These are phyloP conservation scores for Echites panduratus DNA, from an alignment of 257 asterid species.

Conservation along the genomic window DNA sequence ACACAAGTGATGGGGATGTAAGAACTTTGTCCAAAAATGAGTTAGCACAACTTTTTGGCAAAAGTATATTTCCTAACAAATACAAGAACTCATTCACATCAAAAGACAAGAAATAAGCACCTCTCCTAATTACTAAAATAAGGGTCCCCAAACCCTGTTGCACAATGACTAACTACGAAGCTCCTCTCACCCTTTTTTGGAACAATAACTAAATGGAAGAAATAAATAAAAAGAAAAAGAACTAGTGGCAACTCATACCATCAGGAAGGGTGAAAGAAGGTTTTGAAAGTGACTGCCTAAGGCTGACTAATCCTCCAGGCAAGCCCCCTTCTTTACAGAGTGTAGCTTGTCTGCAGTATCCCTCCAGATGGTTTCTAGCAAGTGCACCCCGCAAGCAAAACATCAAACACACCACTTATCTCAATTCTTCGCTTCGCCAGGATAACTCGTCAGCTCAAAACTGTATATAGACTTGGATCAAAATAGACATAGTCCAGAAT, in stretches of 20 bases:
- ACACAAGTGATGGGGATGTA: too few relatives aligned
- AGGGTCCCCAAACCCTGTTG: background rate
- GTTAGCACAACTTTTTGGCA: too few relatives aligned
- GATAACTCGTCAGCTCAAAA: background rate
- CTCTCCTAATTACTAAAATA: background rate
- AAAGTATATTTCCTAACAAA: too few relatives aligned
- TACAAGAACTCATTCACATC: too few relatives aligned
- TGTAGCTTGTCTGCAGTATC: background rate
- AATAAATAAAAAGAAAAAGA: background rate
- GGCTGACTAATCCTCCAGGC: background rate
- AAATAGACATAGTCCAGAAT: background rate
- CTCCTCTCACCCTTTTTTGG: background rate
- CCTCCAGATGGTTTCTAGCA: background rate
- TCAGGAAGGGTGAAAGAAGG: background rate
- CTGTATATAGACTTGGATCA: background rate
- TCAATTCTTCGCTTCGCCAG: background rate
- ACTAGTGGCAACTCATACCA: background rate
- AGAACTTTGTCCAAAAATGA: too few relatives aligned
- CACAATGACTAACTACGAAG: background rate
- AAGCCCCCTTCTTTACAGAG: background rate
- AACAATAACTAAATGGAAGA: too few relatives aligned
- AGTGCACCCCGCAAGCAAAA: background rate
- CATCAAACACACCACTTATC: background rate
- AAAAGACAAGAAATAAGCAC: too few relatives aligned
- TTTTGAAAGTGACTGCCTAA: background rate